Evolutionary conservation across 2,329 filamentous ascomycete species (phyloP), one percentile per base, ranked within the genome.

Genomic region (Orbilia javanica): DNA sequence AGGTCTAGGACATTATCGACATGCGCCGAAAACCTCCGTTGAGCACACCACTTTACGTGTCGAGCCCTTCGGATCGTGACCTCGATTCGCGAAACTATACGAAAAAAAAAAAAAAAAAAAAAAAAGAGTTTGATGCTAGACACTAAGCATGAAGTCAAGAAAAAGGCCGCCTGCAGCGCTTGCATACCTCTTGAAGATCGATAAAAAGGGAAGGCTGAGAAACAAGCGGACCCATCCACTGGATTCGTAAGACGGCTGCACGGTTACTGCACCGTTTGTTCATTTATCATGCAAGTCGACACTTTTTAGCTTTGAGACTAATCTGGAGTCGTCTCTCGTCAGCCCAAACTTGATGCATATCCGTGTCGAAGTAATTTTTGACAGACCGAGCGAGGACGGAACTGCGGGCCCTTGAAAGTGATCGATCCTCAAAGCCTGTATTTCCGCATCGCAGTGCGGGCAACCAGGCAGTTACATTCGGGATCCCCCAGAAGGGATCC

Each of bases 161-260:
- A 60, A 36, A 48, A 50, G 25, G 11, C 60, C 67, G 69, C 69
- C 60, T 66, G 50, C 62, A 42, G 69, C 69, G 69, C 48, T 66
- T 66, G 62, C 57, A 22, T 4, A 22, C 44, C 53, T 15, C 20
- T n/a, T 60, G 50, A 36, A n/a, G n/a, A 73, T 66, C 69, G 69
- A 73, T 73, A 60, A 48, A 73, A 73, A 46, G 60, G 62, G 50
- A 73, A 73, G 69, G 69, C 69, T 73, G 60, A 73, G 39, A 50
- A 44, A 44, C 42, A 57, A 22, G 22, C 42, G 10, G 29, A 62
- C 52, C 22, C 34, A 4, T 36, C 53, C 42, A 70, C 34, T 63
- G 67, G 39, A 73, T 66, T 65, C 69, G 69, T 73, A 73, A 73
- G 60, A 65, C 68, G 48, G 29, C 60, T 73, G 69, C 69, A 73